Percentiles rank a stretch among this genome's conserved stretches.
phyloP scores from a whole-genome alignment of 768 basidiomycete species.

The Russula compacta region DNA sequence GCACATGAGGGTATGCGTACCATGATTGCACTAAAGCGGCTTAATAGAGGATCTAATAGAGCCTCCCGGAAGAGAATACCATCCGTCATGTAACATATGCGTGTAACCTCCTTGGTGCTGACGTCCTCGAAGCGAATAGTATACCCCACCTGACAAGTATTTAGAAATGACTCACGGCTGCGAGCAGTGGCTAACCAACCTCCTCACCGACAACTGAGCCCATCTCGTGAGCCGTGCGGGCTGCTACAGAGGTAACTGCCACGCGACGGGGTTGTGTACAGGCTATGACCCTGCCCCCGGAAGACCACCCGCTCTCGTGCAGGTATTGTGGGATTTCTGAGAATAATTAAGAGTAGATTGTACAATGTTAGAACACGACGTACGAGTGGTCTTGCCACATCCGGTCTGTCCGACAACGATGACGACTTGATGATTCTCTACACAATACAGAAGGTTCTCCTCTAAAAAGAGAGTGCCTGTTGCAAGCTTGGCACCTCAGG shows the following conservation, averaged over 20 bases:
- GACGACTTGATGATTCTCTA: slow-evolving; percentile 76
- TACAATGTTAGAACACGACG: slow-evolving; percentile 25
- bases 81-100: slow-evolving; percentile 95
- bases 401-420: slow-evolving; percentile 95
- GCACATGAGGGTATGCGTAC: slow-evolving; percentile 32
- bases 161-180: slow-evolving; percentile 86
- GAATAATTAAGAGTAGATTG: neutral
- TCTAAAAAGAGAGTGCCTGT: slow-evolving; percentile 33
- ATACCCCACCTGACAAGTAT: slow-evolving; percentile 80
- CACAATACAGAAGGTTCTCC: slow-evolving; percentile 67
- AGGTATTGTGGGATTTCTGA: slow-evolving; percentile 94
- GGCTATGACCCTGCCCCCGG: slow-evolving; percentile 72
- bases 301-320: slow-evolving; percentile 87
- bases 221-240: slow-evolving; percentile 86
- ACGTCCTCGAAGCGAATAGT: slow-evolving; percentile 96
- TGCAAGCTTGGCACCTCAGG: neutral
- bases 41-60: slow-evolving; percentile 84
- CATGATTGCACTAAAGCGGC: slow-evolving; percentile 94
- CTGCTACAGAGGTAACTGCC: slow-evolving; percentile 90
- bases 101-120: slow-evolving; percentile 71
- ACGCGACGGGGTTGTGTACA: slow-evolving; percentile 92
- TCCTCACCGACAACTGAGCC: slow-evolving; percentile 85
- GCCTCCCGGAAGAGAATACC: slow-evolving; percentile 97
- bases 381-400: slow-evolving; percentile 96
- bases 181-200: slow-evolving; percentile 54